These are phyloP conservation scores for Oryza glaberrima DNA, from an alignment of 176 grass and related monocot species.

Conservation along the genomic window DNA sequence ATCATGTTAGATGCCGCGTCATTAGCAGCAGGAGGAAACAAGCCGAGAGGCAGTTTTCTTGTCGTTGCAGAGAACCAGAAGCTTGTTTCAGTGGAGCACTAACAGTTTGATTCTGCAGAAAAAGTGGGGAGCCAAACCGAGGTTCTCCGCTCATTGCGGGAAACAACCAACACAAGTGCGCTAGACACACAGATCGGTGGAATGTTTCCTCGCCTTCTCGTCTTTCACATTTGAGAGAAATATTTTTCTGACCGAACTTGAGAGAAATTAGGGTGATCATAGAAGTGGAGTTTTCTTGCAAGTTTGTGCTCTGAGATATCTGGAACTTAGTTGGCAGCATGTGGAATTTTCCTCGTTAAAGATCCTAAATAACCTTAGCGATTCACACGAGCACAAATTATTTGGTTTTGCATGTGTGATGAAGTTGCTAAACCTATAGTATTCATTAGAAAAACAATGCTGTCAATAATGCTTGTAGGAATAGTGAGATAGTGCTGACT, in stretches of 20 bases:
- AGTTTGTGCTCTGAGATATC: neutral
- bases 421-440: neutral
- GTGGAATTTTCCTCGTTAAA: neutral
- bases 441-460: neutral
- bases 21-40: neutral
- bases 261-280: neutral
- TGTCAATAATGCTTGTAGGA: neutral
- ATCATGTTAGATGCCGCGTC: slow-evolving; percentile 20
- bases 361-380: neutral
- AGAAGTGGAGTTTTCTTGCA: neutral
- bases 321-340: neutral
- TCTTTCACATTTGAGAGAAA: neutral
- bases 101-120: neutral
- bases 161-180: slow-evolving; percentile 33
- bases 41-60: neutral
- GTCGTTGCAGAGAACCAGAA: slow-evolving; percentile 37
- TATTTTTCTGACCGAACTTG: neutral
- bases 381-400: neutral
- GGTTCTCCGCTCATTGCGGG: slow-evolving; percentile 51
- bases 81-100: slow-evolving; percentile 48
- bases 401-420: neutral
- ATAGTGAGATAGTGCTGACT: neutral
- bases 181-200: neutral
- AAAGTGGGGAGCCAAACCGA: neutral
- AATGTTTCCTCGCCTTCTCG: neutral